Evolutionary conservation across 2,329 filamentous ascomycete species (phyloP).

Genomic region (Arachnomyces sp.): DNA sequence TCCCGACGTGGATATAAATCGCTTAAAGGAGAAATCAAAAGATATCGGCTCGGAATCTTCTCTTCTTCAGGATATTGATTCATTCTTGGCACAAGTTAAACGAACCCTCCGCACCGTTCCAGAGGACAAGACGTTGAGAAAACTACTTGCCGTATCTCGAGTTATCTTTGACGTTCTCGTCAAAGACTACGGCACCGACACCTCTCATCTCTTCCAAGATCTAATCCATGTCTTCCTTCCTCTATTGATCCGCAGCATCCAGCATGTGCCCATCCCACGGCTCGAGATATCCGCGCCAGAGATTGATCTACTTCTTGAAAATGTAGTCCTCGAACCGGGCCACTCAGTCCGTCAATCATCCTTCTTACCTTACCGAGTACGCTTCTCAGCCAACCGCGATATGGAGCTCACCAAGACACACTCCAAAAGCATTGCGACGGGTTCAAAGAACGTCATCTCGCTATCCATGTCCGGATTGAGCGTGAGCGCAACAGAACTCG

Average conservation of each 20-base stretch:
- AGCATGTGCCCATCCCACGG: constrained; percentile 83
- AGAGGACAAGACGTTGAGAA: constrained; percentile 64
- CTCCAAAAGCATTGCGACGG: constrained; percentile 58
- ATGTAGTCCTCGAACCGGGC: constrained; percentile 82
- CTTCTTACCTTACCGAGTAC: constrained; percentile 78
- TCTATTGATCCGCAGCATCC: constrained; percentile 65
- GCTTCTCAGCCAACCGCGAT: constrained; percentile 77
- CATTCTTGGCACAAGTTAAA: constrained; percentile 61
- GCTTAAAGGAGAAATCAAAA: constrained; percentile 50
- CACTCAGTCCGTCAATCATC: constrained; percentile 76
- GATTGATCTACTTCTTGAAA: constrained; percentile 80
- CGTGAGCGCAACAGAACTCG: constrained; percentile 75
- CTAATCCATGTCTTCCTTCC: constrained; percentile 74
- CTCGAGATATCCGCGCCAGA: constrained; percentile 79
- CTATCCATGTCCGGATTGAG: constrained; percentile 77
- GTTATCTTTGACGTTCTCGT: constrained; percentile 64
- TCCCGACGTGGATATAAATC: constrained; percentile 57
- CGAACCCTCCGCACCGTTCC: constrained; percentile 61
- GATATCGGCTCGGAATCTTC: constrained; percentile 57
- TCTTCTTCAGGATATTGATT: constrained; percentile 65
- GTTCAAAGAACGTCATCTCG: constrained; percentile 64
- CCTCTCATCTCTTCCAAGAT: constrained; percentile 67
- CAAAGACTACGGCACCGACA: constrained; percentile 55
- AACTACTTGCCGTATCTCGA: constrained; percentile 59
- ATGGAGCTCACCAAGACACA: constrained; percentile 74